A percentile compares a stretch with the other conserved stretches of the same genome.
Evolutionary conservation across 257 asterid species (phyloP).

Genomic region (Nicotiana paniculata): DNA sequence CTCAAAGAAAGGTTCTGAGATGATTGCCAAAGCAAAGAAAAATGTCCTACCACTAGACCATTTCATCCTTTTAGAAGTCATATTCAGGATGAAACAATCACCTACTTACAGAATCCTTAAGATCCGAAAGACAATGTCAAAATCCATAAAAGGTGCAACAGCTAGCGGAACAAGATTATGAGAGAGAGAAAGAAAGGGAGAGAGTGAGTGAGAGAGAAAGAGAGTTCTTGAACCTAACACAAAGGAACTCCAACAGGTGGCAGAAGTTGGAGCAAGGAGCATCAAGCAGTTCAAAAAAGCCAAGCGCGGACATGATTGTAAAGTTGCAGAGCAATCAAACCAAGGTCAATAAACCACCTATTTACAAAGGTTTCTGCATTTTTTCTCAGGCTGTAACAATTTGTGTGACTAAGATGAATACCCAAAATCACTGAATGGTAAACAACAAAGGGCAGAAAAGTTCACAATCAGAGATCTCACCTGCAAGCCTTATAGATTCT

Average conservation of each 20-base stretch:
- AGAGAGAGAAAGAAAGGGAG: background rate
- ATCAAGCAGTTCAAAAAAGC: background rate
- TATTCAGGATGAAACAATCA: background rate
- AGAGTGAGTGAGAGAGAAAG: background rate
- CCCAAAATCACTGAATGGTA: background rate
- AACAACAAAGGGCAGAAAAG: slow-evolving; percentile 1
- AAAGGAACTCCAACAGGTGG: background rate
- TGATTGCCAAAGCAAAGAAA: background rate
- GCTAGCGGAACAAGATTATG: background rate
- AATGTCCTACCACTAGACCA: background rate
- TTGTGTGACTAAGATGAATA: background rate
- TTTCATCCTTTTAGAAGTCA: slow-evolving; percentile 3
- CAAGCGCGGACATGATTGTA: background rate
- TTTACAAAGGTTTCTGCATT: background rate
- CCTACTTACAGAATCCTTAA: background rate
- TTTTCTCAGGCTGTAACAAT: background rate
- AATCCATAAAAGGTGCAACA: background rate
- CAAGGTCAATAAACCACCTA: background rate
- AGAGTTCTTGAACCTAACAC: background rate
- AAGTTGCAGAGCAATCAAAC: background rate
- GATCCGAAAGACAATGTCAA: background rate
- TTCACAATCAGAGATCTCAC: slow-evolving; percentile 31
- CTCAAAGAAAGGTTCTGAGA: background rate
- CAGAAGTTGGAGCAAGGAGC: background rate
- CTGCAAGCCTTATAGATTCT: slow-evolving; percentile 70